Evolutionary conservation across 306 rosid species (phyloP).

Genomic region (Gastrolobium villosum): DNA sequence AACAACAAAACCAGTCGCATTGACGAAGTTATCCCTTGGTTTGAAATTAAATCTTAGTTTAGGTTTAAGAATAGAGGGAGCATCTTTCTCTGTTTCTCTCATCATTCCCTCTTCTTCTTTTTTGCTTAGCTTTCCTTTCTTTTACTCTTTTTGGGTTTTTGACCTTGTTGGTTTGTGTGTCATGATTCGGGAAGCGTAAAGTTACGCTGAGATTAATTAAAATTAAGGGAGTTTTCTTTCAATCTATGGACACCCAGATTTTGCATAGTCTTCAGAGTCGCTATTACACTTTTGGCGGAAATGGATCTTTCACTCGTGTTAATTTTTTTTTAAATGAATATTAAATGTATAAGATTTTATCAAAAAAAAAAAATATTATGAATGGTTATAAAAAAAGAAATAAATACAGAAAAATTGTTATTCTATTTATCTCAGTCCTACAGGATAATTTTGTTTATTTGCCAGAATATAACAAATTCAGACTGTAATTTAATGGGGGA

Average conservation of each 20-base stretch:
- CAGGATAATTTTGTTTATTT: too few species aligned
- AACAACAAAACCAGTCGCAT: slow-evolving; percentile 29
- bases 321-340: too few species aligned
- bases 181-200: slow-evolving; percentile 64
- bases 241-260: slow-evolving; percentile 39
- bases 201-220: slow-evolving; percentile 50
- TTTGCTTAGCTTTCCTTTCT: not conserved
- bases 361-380: too few species aligned
- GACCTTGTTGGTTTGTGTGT: slow-evolving; percentile 30
- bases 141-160: slow-evolving; percentile 23
- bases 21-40: slow-evolving; percentile 12
- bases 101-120: not conserved
- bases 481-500: too few species aligned
- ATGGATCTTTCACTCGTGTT: too few species aligned
- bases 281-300: not conserved
- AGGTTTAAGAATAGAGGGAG: slow-evolving; percentile 2
- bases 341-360: too few species aligned
- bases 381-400: too few species aligned
- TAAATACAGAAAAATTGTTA: too few species aligned
- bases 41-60: not conserved
- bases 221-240: slow-evolving; percentile 34
- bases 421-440: too few species aligned
- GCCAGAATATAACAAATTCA: too few species aligned
- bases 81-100: slow-evolving; percentile 1
- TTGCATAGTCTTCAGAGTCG: not conserved